A percentile compares a stretch with the other conserved stretches of the same genome.
These are phyloP conservation scores for Penicillium oxalicum DNA, from an alignment of 2,329 filamentous ascomycete genomes.

Conservation along the genomic window DNA sequence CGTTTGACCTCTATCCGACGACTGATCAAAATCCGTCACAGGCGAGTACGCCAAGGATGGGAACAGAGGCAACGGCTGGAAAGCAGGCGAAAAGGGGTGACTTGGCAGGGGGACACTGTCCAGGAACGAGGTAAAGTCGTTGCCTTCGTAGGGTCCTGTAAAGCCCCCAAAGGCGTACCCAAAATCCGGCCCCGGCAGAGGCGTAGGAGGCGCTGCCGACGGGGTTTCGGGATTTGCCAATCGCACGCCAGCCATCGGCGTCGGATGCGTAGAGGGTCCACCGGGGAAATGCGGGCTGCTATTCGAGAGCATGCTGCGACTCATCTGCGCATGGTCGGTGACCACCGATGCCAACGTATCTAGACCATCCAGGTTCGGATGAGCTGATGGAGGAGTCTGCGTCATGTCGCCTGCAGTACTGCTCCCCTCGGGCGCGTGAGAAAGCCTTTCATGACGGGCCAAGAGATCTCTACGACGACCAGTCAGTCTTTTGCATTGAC, in stretches of 20 bases:
- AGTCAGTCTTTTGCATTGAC: no score
- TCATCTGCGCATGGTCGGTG: constrained; percentile 15
- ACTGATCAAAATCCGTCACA: constrained; percentile 22
- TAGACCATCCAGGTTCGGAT: constrained; percentile 22
- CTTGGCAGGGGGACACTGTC: constrained; percentile 31
- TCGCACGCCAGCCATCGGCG: constrained; percentile 9
- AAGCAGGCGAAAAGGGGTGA: constrained; percentile 29
- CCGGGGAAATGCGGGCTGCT: constrained; percentile 10
- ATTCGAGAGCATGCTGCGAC: constrained; percentile 4
- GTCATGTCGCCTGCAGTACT: constrained; percentile 10
- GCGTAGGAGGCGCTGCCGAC: constrained; percentile 16
- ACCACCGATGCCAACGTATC: constrained; percentile 27
- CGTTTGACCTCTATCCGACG: constrained; percentile 13
- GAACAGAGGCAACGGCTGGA: constrained; percentile 30
- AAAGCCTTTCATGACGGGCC: constrained; percentile 28
- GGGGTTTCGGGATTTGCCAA: constrained; percentile 9
- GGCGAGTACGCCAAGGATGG: constrained; percentile 23
- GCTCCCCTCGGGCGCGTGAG: constrained; percentile 18
- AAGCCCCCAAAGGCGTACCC: constrained; percentile 15
- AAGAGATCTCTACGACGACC: constrained; percentile 23
- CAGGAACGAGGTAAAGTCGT: constrained; percentile 32
- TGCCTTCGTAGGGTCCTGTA: constrained; percentile 22
- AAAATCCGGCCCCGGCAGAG: constrained; percentile 21
- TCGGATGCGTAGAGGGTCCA: constrained; percentile 8
- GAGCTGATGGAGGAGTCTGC: constrained; percentile 15